A percentile compares a stretch with the other conserved stretches of the same genome.
phyloP scores from a whole-genome alignment of 192 early-diverging fungal genomes.

The Coemansia sp. region DNA sequence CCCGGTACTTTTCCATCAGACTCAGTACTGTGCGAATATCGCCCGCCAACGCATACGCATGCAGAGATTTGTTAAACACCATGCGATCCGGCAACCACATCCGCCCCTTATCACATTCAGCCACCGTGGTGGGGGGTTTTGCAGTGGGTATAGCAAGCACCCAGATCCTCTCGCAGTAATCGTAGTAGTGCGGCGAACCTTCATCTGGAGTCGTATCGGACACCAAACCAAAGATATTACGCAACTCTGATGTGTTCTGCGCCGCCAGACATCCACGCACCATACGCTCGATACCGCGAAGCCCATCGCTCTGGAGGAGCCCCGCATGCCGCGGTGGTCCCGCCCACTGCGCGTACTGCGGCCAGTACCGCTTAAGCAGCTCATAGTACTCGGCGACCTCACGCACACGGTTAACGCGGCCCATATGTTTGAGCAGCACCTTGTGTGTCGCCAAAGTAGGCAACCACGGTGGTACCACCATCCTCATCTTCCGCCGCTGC shows the following conservation, averaged over 20 bases:
- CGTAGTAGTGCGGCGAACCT: not conserved
- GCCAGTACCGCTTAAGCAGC: constrained; percentile 18
- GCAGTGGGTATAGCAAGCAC: constrained; percentile 9
- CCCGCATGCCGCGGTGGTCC: too few relatives aligned
- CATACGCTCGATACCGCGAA: constrained; percentile 15
- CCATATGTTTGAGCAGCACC: constrained; percentile 22
- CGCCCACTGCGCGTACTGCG: constrained; percentile 29
- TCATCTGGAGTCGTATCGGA: too few relatives aligned
- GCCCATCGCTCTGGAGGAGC: not conserved
- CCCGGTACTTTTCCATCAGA: constrained; percentile 19
- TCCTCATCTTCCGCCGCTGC: too few relatives aligned
- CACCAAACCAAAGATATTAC: constrained; percentile 13
- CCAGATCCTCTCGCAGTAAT: constrained; percentile 11
- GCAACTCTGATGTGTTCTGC: constrained; percentile 5
- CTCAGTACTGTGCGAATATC: constrained; percentile 22
- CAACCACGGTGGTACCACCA: too few relatives aligned
- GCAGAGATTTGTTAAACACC: constrained; percentile 17
- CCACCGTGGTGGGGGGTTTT: not conserved
- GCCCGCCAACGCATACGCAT: constrained; percentile 15
- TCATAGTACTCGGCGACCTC: constrained; percentile 6
- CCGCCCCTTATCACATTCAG: not conserved
- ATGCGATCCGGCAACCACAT: too few relatives aligned
- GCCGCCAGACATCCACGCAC: constrained; percentile 17
- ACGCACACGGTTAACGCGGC: not conserved
- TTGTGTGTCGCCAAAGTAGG: constrained; percentile 40